Base-by-base conservation (phyloP, 805 yeast species). In the Candida taoyuanica region DNA sequence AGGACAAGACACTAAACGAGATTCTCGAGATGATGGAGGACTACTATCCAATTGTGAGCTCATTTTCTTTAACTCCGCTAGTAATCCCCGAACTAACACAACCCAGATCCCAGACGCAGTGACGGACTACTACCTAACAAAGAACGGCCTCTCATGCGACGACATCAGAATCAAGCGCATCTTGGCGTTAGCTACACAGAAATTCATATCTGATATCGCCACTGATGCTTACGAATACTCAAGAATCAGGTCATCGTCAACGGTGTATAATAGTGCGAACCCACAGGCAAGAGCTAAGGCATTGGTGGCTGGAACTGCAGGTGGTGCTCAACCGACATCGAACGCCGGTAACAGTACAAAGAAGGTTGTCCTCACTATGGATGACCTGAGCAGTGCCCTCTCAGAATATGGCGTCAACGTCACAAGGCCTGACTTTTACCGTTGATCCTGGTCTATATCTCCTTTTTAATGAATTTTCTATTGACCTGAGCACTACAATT, bases 211-310 rank as follows among this genome's bases (percentile, higher is more conserved):
- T 44, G 98, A 93, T 58, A 81, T 93, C 21, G 96, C 98, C 2
- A 86, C 88, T 13, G 98, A 93, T 56, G 97, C 98, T 0, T 93
- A 87, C 58, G 98, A 93, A 58, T 89, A 87, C 57, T 85, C 96
- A 7, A 70, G 98, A 44, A 93, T 93, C 48, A 73, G 98, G 46
- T 85, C 93, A n/a, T 70, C 85, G 5, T 78, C 87, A 11, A 78
- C 96, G 0, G 94, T 89, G n/a, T 80, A 85, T 52, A 81, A 82
- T 52, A 78, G 95, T 5, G 71, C 85, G 31, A 86, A 86, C 55
- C 95, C 96, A 7, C 95, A 85, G 57, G 82, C 79, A 2, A 71
- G 94, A 53, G 94, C 93, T 0, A 74, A 86, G 50, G 91, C 86
- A 23, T 67, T 86, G 37, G 65, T 76, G 53, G 81, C 85, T 33